Percentiles rank a stretch among this genome's conserved stretches.
These are phyloP conservation scores for Kwoniella mangroviensis DNA, from an alignment of 768 basidiomycete species.

Conservation along the genomic window DNA sequence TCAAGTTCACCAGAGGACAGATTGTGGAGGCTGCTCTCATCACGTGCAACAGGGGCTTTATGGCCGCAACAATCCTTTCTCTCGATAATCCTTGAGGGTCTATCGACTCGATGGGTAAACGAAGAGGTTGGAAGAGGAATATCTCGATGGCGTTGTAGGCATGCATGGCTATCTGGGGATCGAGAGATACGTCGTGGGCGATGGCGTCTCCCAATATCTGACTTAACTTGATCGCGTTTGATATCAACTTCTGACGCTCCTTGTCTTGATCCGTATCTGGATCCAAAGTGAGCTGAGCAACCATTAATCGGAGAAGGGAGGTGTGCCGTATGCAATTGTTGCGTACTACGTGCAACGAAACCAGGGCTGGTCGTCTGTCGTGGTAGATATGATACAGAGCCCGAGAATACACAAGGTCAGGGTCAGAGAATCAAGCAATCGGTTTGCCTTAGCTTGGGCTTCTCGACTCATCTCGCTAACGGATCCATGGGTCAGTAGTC, in stretches of 20 bases:
- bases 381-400: constrained; percentile 17
- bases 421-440: constrained; percentile 3
- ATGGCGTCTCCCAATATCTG: constrained; percentile 11
- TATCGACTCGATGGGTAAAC: background rate
- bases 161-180: constrained; percentile 24
- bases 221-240: background rate
- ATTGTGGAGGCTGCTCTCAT: background rate
- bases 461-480: no score
- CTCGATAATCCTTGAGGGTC: background rate
- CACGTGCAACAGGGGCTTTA: constrained; percentile 10
- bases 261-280: background rate
- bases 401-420: constrained; percentile 9
- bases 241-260: constrained; percentile 5
- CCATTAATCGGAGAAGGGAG: constrained; percentile 8
- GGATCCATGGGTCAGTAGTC: background rate
- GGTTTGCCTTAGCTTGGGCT: constrained; percentile 6
- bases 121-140: constrained; percentile 13
- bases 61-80: background rate
- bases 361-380: constrained; percentile 7
- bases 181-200: constrained; percentile 4
- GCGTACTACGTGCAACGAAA: constrained; percentile 15
- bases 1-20: constrained; percentile 16
- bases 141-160: constrained; percentile 28
- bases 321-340: constrained; percentile 16
- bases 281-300: background rate